A percentile compares a stretch with the other conserved stretches of the same genome.
phyloP scores from a whole-genome alignment of 106 monocot genomes.

The Apostasia shenzhenica region DNA sequence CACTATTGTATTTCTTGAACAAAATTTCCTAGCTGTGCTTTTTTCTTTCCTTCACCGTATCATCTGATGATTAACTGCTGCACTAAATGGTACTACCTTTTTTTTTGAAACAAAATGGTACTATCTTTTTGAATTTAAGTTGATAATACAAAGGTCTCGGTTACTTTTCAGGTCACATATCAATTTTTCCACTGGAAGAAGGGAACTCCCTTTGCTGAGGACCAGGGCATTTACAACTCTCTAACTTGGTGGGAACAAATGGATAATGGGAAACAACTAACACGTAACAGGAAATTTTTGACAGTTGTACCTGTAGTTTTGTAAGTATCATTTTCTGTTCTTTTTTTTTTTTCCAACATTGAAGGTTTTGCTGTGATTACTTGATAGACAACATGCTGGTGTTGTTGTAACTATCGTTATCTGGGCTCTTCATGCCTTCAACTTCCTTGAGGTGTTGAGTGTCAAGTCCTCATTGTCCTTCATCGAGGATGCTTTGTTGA shows the following conservation, averaged over 20 bases:
- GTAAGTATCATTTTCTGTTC: constrained; percentile 34
- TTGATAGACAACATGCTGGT: neutral
- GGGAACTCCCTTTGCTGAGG: constrained; percentile 91
- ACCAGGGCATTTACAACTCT: constrained; percentile 82
- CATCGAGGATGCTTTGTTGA: too few relatives aligned
- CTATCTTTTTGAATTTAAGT: neutral
- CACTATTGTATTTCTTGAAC: too few relatives aligned
- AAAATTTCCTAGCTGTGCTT: too few relatives aligned
- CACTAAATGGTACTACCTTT: too few relatives aligned
- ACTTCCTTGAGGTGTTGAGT: too few relatives aligned
- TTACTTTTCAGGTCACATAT: constrained; percentile 61
- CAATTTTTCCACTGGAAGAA: constrained; percentile 95
- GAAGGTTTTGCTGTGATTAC: neutral
- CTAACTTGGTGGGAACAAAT: constrained; percentile 98
- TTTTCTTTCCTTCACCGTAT: too few relatives aligned
- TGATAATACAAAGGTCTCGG: neutral
- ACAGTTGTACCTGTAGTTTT: constrained; percentile 82
- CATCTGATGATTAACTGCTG: too few relatives aligned
- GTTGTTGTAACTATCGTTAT: neutral
- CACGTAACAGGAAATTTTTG: constrained; percentile 80
- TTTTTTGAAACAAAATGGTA: neutral
- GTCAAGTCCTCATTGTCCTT: too few relatives aligned
- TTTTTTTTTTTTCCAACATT: neutral
- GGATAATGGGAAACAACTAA: constrained; percentile 86
- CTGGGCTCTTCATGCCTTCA: too few relatives aligned